Evolutionary conservation across 352 stramenopile genomes (phyloP), one percentile per base, ranked within the genome.

Genomic region (Phytophthora sansomeana): DNA sequence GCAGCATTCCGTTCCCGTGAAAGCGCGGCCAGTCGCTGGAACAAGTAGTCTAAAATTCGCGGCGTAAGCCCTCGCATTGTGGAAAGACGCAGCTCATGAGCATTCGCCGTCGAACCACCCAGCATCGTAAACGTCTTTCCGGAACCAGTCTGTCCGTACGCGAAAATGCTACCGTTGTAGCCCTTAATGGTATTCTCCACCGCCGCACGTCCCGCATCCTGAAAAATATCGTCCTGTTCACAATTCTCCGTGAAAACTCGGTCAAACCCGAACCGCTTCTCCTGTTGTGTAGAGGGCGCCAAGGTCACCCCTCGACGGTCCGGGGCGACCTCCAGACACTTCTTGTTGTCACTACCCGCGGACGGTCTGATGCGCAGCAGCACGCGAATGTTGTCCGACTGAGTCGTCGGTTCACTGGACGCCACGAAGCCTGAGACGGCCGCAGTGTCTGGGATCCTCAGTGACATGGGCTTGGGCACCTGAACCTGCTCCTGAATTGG

Each of bases 71-170:
- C 90, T 4, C 85, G 83, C 39, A 89, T 42, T 0, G 84, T 73
- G 6, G 80, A 87, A 16, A 78, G 41, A 8, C 78, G 72, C 17
- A 92, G 68, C 11, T 83, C 83, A 17, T 85, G 77, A 4, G 28
- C 63, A 29, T 87, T 67, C 5, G 47, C 55, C 0, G 73, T 70
- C 0, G 56, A 58, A 19, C 67, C 81, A 21, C 86, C 88, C 13
- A 95, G 69, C 88, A 97, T 96, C 43, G 89, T 96, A 63, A 94
- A 95, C 10, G 90, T 97, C 56, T 97, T 97, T 6, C 90, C 90
- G 0, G 81, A 93, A 0, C 90, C 90, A 2, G 90, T 97, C 61
- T 97, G 89, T 21, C 90, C 90, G 52, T 97, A 97, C 6, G 90
- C 90, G 47, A 97, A 96, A 52, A 97, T 92, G 58, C 86, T 94